These are phyloP conservation scores for Citrullus mucosospermus DNA, from an alignment of 306 rosid genomes.

Conservation along the genomic window DNA sequence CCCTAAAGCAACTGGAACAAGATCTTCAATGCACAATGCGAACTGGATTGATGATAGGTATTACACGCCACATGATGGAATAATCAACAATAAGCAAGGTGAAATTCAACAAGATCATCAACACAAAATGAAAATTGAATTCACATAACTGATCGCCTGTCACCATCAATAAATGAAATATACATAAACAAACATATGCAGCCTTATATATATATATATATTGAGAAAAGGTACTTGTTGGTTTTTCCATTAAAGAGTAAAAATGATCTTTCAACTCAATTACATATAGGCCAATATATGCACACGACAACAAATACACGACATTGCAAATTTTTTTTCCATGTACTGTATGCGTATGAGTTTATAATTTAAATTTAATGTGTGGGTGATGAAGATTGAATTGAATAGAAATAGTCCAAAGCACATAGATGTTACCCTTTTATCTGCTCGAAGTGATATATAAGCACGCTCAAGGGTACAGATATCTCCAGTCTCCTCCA, in stretches of 20 bases:
- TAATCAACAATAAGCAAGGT: neutral
- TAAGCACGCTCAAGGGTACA: constrained; percentile 91
- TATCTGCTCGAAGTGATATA: constrained; percentile 78
- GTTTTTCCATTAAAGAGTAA: neutral
- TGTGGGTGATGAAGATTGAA: neutral
- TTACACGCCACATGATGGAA: constrained; percentile 12
- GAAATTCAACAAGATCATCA: neutral
- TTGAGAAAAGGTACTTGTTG: neutral
- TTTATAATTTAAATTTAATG: neutral
- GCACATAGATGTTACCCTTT: constrained; percentile 50
- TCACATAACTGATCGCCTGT: neutral
- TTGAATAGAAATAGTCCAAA: neutral
- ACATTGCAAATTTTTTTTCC: neutral
- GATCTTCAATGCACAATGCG: constrained; percentile 91
- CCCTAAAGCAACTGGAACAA: constrained; percentile 88
- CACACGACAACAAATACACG: neutral
- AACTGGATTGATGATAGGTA: constrained; percentile 46
- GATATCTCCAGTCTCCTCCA: constrained; percentile 91
- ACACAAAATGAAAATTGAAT: neutral
- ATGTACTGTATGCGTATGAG: neutral
- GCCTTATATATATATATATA: neutral
- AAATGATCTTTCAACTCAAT: neutral
- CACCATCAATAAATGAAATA: neutral
- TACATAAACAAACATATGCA: neutral
- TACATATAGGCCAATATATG: neutral